A percentile compares a stretch with the other conserved stretches of the same genome.
Evolutionary conservation across 768 basidiomycete genomes (phyloP).

Genomic region (Tricholoma sp.): DNA sequence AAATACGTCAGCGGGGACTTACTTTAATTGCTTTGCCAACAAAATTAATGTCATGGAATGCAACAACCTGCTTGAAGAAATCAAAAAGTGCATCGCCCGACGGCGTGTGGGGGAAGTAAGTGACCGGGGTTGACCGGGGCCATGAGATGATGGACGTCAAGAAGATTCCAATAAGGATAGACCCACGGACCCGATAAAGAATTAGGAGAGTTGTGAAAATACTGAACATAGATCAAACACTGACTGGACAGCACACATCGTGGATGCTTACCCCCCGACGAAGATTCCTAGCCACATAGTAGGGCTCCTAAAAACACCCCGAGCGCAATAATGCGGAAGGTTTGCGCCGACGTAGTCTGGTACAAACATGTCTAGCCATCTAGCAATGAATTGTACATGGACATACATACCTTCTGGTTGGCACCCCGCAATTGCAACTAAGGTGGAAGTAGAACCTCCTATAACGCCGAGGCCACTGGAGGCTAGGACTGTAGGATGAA

Average conservation of each 20-base stretch:
- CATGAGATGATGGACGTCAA: conserved; percentile 82
- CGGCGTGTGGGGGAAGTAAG: conserved; percentile 70
- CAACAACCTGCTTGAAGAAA: conserved; percentile 81
- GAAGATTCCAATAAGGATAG: conserved; percentile 79
- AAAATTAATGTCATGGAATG: conserved; percentile 58
- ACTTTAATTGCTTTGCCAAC: conserved; percentile 69
- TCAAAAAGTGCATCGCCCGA: conserved; percentile 69
- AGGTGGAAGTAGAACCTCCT: conserved; percentile 63
- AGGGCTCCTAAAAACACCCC: conserved; percentile 62
- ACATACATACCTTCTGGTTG: conserved; percentile 41
- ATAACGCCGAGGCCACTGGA: conserved; percentile 67
- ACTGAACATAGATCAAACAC: conserved; percentile 28
- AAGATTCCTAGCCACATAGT: conserved; percentile 89
- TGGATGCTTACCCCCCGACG: conserved; percentile 58
- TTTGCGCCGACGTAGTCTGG: conserved; percentile 38
- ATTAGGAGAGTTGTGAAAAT: conserved; percentile 74
- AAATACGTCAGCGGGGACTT: conserved; percentile 18
- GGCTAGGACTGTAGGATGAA: conserved; percentile 32
- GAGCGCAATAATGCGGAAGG: conserved; percentile 56
- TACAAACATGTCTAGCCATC: neutral
- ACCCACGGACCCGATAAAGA: conserved; percentile 80
- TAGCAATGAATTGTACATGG: neutral
- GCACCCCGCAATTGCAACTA: conserved; percentile 78
- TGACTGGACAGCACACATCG: neutral
- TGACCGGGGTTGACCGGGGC: conserved; percentile 75